phyloP scores from a whole-genome alignment of 169 alveolate species.

The Plasmodium malariae region DNA sequence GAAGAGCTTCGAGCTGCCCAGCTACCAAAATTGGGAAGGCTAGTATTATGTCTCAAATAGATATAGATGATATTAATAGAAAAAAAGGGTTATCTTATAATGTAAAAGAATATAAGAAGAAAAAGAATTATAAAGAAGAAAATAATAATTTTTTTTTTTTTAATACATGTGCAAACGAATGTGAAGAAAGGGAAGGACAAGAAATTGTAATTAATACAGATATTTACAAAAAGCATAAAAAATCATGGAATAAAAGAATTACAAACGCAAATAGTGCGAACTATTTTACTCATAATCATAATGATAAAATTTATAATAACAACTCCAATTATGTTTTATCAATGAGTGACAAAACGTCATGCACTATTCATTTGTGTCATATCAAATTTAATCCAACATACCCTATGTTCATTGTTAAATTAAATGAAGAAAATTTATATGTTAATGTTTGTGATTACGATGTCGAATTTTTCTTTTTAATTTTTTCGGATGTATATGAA shows the following conservation, averaged over 20 bases:
- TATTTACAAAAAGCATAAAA: constrained; percentile 27
- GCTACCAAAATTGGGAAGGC: neutral
- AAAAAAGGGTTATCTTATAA: constrained; percentile 16
- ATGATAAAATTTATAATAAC: neutral
- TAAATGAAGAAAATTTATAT: constrained; percentile 46
- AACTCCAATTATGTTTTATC: constrained; percentile 49
- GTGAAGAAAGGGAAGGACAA: constrained; percentile 13
- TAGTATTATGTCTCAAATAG: neutral
- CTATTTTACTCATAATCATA: neutral
- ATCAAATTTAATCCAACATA: constrained; percentile 56
- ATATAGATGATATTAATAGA: neutral
- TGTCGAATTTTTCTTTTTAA: constrained; percentile 59
- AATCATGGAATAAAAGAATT: constrained; percentile 11
- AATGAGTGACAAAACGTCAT: constrained; percentile 61
- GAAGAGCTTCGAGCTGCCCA: constrained; percentile 32
- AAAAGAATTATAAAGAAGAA: neutral
- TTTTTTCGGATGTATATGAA: constrained; percentile 44
- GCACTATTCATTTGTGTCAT: constrained; percentile 63
- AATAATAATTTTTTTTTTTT: constrained; percentile 13
- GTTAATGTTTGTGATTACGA: constrained; percentile 74
- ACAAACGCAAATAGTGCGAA: neutral
- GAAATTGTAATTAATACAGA: neutral
- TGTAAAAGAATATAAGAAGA: neutral
- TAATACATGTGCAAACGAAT: constrained; percentile 15
- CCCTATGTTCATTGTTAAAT: constrained; percentile 60